Conservation (phyloP, 192 early-diverging fungal species). For the Coemansia sp. region DNA sequence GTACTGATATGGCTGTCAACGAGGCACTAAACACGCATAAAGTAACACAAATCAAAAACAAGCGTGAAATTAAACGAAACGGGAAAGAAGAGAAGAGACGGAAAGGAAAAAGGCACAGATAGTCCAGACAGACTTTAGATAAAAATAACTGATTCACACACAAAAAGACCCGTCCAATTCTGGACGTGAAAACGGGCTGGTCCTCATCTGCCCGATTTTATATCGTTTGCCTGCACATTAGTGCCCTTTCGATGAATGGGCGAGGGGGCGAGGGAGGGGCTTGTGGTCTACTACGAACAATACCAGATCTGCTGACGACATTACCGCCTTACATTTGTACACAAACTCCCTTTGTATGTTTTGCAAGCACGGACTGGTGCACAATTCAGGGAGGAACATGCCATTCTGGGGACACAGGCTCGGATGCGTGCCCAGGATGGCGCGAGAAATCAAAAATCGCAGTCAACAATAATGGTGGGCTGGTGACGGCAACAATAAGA, state of each 20-base stretch:
- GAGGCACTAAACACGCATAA: background rate
- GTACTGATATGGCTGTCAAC: slow-evolving; percentile 2
- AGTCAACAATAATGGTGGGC: background rate
- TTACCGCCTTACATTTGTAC: slow-evolving; percentile 5
- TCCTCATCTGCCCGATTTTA: background rate
- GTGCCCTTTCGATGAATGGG: background rate
- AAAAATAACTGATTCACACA: slow-evolving; percentile 18
- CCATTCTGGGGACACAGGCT: background rate
- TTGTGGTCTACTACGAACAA: slow-evolving; percentile 13
- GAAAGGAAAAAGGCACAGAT: slow-evolving; percentile 7
- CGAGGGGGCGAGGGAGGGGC: slow-evolving; percentile 10
- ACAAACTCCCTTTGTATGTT: background rate
- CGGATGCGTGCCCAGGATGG: background rate
- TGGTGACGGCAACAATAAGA: background rate
- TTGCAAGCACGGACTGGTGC: slow-evolving; percentile 3
- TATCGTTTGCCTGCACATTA: slow-evolving; percentile 17
- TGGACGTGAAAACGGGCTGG: background rate
- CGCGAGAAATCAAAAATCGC: slow-evolving; percentile 5
- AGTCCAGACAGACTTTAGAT: slow-evolving; percentile 6
- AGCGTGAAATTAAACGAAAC: slow-evolving; percentile 11
- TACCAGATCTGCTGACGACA: slow-evolving; percentile 19
- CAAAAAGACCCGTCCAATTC: background rate
- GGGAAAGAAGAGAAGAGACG: slow-evolving; percentile 4
- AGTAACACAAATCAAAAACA: slow-evolving; percentile 5
- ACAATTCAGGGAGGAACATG: background rate